Conservation (phyloP, 2,329 filamentous ascomycete species). For the Alternaria gaisen region DNA sequence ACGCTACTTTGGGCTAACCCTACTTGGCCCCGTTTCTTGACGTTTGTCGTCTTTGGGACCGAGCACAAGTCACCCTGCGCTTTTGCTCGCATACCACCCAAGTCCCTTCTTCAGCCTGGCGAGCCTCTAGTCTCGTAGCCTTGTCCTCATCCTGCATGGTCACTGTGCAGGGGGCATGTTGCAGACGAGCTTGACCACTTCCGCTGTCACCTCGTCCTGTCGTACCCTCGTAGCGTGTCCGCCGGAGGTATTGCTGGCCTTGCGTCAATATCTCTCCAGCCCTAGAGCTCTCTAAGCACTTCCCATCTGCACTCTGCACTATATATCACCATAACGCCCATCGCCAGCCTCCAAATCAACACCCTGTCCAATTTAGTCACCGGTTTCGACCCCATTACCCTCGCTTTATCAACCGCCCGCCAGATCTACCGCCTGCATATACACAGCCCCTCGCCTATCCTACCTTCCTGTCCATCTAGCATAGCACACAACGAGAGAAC, state of each 20-base stretch:
- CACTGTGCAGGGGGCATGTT: constrained; percentile 45
- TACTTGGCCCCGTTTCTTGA: constrained; percentile 42
- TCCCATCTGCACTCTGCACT: constrained; percentile 37
- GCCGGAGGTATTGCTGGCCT: constrained; percentile 30
- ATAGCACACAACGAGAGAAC: constrained; percentile 15
- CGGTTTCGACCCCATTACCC: constrained; percentile 43
- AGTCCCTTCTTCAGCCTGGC: constrained; percentile 36
- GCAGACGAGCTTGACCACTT: constrained; percentile 47
- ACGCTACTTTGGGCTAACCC: constrained; percentile 33
- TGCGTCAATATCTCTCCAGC: constrained; percentile 44
- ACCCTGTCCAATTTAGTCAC: constrained; percentile 41
- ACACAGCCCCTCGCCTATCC: constrained; percentile 44
- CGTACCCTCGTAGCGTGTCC: constrained; percentile 38
- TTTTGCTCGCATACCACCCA: constrained; percentile 43
- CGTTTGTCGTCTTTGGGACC: constrained; percentile 41
- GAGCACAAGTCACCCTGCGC: constrained; percentile 51
- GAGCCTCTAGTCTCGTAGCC: constrained; percentile 43
- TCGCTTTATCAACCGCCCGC: constrained; percentile 44
- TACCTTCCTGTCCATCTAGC: constrained; percentile 23
- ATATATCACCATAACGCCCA: constrained; percentile 50
- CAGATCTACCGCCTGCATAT: constrained; percentile 45
- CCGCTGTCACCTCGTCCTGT: constrained; percentile 45
- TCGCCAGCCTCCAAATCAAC: constrained; percentile 38
- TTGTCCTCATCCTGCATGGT: constrained; percentile 50
- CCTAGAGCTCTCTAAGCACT: constrained; percentile 44